Conservation (phyloP, 306 rosid genomes). For the Trifolium fragiferum region DNA sequence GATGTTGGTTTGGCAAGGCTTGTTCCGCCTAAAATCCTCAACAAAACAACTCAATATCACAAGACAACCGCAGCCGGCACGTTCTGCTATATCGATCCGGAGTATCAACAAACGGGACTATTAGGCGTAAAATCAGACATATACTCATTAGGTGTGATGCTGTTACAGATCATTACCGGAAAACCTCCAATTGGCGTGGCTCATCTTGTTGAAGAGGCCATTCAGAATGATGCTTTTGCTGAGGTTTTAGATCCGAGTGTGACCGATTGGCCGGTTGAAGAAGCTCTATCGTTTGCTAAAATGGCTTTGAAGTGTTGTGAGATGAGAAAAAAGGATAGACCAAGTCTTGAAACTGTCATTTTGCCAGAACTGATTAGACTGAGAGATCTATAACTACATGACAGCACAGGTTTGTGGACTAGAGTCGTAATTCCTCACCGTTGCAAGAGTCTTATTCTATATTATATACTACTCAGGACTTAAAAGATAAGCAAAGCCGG, state of each 20-base stretch:
- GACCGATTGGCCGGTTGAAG: conserved; percentile 76
- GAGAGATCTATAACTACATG: conserved; percentile 35
- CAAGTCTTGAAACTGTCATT: conserved; percentile 59
- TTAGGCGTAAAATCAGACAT: conserved; percentile 80
- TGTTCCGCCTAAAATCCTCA: conserved; percentile 60
- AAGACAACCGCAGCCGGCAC: conserved; percentile 79
- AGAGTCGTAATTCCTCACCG: not conserved
- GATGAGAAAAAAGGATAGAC: conserved; percentile 72
- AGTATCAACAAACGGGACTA: conserved; percentile 80
- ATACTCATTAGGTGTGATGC: conserved; percentile 75
- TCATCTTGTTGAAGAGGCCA: conserved; percentile 59
- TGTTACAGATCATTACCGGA: conserved; percentile 75
- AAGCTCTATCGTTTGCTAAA: conserved; percentile 55
- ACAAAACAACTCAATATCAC: conserved; percentile 62
- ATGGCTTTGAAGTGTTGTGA: conserved; percentile 82
- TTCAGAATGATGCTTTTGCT: conserved; percentile 45
- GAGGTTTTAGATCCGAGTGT: conserved; percentile 65
- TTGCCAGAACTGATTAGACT: conserved; percentile 68
- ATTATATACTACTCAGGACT: too few relatives aligned
- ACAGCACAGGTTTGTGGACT: not conserved
- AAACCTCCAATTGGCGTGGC: conserved; percentile 76
- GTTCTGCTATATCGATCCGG: conserved; percentile 85
- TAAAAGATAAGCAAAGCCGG: too few relatives aligned
- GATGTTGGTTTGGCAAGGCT: conserved; percentile 82
- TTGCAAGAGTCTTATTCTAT: too few relatives aligned